phyloP scores from a whole-genome alignment of 768 basidiomycete genomes.

The Pisolithus tinctorius region DNA sequence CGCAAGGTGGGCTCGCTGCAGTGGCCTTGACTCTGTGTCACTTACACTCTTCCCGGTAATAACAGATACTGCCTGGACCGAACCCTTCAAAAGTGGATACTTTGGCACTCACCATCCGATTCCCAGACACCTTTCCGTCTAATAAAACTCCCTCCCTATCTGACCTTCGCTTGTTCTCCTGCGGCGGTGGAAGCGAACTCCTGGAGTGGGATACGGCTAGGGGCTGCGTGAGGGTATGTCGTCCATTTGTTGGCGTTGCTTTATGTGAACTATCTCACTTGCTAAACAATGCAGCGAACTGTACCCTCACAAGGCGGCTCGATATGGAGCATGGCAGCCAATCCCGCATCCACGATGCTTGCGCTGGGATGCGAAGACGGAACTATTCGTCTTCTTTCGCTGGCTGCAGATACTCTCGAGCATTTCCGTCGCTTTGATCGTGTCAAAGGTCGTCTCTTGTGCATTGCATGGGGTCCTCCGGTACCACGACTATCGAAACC shows the following conservation, averaged over 20 bases:
- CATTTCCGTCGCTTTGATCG: slow-evolving; percentile 74
- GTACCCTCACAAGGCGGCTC: slow-evolving; percentile 81
- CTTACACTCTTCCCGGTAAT: neutral
- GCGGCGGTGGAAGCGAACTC: slow-evolving; percentile 79
- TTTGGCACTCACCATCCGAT: slow-evolving; percentile 61
- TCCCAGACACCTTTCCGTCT: slow-evolving; percentile 43
- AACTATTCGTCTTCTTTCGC: slow-evolving; percentile 75
- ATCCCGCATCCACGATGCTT: slow-evolving; percentile 71
- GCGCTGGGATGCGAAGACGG: slow-evolving; percentile 94
- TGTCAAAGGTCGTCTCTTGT: slow-evolving; percentile 71
- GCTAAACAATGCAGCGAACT: slow-evolving; percentile 43
- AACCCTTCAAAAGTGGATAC: slow-evolving; percentile 82
- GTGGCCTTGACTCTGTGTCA: slow-evolving; percentile 4
- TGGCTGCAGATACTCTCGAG: slow-evolving; percentile 64
- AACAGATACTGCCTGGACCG: slow-evolving; percentile 63
- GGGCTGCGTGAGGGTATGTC: slow-evolving; percentile 56
- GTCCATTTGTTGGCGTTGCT: slow-evolving; percentile 1
- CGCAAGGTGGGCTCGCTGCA: slow-evolving; percentile 49
- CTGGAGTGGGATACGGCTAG: slow-evolving; percentile 76
- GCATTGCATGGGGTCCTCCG: slow-evolving; percentile 90
- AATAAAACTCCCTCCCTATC: slow-evolving; percentile 48
- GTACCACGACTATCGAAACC: slow-evolving; percentile 16
- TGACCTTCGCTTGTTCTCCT: slow-evolving; percentile 76
- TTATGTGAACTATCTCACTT: slow-evolving; percentile 4
- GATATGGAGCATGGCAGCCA: slow-evolving; percentile 89